A percentile compares a stretch with the other conserved stretches of the same genome.
Conservation (phyloP, 257 asterid genomes). For the Apocynum venetum region DNA sequence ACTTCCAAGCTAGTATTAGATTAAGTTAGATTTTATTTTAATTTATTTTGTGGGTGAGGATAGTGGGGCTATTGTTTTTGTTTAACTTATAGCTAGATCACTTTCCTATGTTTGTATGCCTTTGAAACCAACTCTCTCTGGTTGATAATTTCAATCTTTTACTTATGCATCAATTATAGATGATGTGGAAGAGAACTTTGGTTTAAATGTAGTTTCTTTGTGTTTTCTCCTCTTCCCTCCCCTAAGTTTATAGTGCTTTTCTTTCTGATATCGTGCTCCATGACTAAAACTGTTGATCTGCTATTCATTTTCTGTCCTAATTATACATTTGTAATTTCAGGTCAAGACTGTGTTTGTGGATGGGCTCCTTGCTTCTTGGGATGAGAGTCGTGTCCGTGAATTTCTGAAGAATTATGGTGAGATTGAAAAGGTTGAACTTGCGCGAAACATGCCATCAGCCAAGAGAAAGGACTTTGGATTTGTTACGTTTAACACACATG, state of each 20-base stretch:
- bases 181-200: neutral
- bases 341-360: conserved; percentile 96
- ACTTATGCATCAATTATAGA: neutral
- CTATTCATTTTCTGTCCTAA: neutral
- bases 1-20: neutral
- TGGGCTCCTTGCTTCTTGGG: conserved; percentile 91
- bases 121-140: neutral
- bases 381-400: conserved; percentile 65
- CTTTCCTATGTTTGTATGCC: neutral
- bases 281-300: neutral
- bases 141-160: neutral
- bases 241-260: too few relatives aligned
- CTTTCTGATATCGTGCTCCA: neutral
- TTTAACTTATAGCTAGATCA: neutral
- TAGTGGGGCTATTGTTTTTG: neutral
- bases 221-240: neutral
- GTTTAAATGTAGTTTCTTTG: neutral
- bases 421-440: conserved; percentile 88
- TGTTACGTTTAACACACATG: conserved; percentile 82
- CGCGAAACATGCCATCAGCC: conserved; percentile 97
- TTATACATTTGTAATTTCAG: conserved; percentile 36
- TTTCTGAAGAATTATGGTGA: conserved; percentile 67
- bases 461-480: conserved; percentile 98
- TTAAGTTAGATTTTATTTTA: neutral
- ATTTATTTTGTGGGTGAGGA: neutral